Evolutionary conservation across 2,329 filamentous ascomycete species (phyloP).

Genomic region (Huntiella abstrusa): DNA sequence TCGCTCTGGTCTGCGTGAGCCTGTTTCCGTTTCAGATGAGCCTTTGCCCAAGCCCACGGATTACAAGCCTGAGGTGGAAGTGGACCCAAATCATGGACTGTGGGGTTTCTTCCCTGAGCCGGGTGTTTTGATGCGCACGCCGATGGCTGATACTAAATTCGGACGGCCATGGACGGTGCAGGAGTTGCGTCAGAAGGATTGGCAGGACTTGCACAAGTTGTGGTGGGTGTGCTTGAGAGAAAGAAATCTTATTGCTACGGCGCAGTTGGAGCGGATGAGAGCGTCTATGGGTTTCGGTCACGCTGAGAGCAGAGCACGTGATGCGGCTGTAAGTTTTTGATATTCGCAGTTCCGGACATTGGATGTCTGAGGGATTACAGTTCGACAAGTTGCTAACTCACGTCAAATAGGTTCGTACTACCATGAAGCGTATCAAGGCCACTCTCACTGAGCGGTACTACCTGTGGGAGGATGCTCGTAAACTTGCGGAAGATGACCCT

Average conservation of each 20-base stretch:
- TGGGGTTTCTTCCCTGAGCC: constrained; percentile 77
- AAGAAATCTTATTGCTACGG: constrained; percentile 73
- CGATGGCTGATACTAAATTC: constrained; percentile 50
- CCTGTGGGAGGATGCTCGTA: constrained; percentile 60
- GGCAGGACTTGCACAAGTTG: constrained; percentile 77
- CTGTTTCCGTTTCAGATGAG: constrained; percentile 53
- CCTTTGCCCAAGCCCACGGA: constrained; percentile 56
- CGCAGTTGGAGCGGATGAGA: constrained; percentile 46
- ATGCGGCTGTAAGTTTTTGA: constrained; percentile 39
- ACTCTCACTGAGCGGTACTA: constrained; percentile 76
- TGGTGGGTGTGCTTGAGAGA: constrained; percentile 95
- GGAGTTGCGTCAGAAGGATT: constrained; percentile 76
- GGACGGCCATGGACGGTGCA: constrained; percentile 70
- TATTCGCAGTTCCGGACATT: background rate
- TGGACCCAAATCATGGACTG: constrained; percentile 63
- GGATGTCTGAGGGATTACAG: background rate
- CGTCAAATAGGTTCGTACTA: constrained; percentile 45
- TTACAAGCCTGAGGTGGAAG: constrained; percentile 36
- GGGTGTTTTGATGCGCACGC: constrained; percentile 49
- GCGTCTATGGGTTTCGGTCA: constrained; percentile 56
- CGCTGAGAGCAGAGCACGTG: constrained; percentile 43
- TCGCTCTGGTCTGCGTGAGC: constrained; percentile 54
- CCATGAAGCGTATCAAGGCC: constrained; percentile 69
- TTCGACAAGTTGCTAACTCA: background rate
- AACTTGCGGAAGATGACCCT: constrained; percentile 44